phyloP scores from a whole-genome alignment of 352 stramenopile species.

The Globisporangium solare region DNA sequence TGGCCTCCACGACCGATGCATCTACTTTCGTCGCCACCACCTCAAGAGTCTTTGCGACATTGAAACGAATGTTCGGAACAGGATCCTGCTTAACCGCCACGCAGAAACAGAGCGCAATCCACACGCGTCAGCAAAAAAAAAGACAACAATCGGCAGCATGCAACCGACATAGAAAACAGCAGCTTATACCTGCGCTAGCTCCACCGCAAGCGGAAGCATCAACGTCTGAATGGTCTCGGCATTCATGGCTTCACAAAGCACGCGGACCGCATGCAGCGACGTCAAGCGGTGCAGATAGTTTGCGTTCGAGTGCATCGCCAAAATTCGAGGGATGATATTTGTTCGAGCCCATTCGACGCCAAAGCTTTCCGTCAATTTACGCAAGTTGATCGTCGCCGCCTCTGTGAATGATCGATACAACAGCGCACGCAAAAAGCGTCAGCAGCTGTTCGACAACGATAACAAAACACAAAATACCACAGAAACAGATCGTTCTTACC shows the following conservation, averaged over 20 bases:
- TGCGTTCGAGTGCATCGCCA: slow-evolving; percentile 90
- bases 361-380: slow-evolving; percentile 92
- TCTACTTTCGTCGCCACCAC: slow-evolving; percentile 78
- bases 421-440: not conserved
- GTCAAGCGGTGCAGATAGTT: slow-evolving; percentile 95
- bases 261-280: slow-evolving; percentile 86
- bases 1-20: slow-evolving; percentile 44
- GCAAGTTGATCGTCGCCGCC: slow-evolving; percentile 95
- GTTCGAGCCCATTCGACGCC: slow-evolving; percentile 93
- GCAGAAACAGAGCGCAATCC: slow-evolving; percentile 6
- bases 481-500: slow-evolving; percentile 16
- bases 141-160: slow-evolving; percentile 24
- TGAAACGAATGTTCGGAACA: slow-evolving; percentile 99
- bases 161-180: not conserved
- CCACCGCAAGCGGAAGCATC: slow-evolving; percentile 90
- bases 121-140: slow-evolving; percentile 5
- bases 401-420: slow-evolving; percentile 25
- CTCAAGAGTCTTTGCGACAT: slow-evolving; percentile 96
- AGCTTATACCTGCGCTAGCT: slow-evolving; percentile 81
- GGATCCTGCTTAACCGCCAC: slow-evolving; percentile 51
- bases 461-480: not conserved
- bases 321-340: slow-evolving; percentile 93
- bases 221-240: slow-evolving; percentile 75
- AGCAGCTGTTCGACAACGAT: not conserved
- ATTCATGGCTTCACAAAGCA: slow-evolving; percentile 73